Conservation (phyloP, 208 protist genomes). For the Leishmania martiniquensis region DNA sequence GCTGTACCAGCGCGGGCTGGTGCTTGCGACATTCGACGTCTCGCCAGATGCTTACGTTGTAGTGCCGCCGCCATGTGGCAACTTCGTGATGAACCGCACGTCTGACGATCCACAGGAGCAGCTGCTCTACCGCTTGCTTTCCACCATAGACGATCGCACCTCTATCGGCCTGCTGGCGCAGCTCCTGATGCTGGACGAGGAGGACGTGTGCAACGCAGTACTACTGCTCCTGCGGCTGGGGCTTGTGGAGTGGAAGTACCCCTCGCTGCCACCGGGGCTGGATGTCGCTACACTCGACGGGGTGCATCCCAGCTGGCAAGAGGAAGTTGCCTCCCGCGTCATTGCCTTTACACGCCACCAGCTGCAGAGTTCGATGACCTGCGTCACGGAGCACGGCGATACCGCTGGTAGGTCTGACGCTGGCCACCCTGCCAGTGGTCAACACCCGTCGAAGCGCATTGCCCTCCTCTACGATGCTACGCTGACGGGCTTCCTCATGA, state of each 20-base stretch:
- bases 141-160: conserved; percentile 95
- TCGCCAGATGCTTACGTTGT: conserved; percentile 85
- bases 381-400: neutral
- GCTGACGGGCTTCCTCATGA: conserved; percentile 98
- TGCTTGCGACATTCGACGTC: conserved; percentile 91
- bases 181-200: conserved; percentile 91
- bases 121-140: conserved; percentile 96
- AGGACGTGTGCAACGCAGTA: conserved; percentile 91
- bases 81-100: conserved; percentile 98
- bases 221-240: conserved; percentile 92
- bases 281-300: conserved; percentile 22
- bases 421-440: neutral
- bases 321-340: conserved; percentile 33
- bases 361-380: conserved; percentile 26
- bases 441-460: conserved; percentile 83
- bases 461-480: conserved; percentile 96
- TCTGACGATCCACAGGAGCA: conserved; percentile 95
- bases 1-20: conserved; percentile 89
- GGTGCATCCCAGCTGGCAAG: conserved; percentile 67
- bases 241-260: conserved; percentile 71
- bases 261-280: conserved; percentile 41
- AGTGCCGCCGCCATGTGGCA: conserved; percentile 91
- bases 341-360: conserved; percentile 27
- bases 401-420: neutral
- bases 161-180: conserved; percentile 89